These are phyloP conservation scores for Yamadazyma spencermartinsiae DNA, from an alignment of 1,139 yeast genomes.

Conservation along the genomic window DNA sequence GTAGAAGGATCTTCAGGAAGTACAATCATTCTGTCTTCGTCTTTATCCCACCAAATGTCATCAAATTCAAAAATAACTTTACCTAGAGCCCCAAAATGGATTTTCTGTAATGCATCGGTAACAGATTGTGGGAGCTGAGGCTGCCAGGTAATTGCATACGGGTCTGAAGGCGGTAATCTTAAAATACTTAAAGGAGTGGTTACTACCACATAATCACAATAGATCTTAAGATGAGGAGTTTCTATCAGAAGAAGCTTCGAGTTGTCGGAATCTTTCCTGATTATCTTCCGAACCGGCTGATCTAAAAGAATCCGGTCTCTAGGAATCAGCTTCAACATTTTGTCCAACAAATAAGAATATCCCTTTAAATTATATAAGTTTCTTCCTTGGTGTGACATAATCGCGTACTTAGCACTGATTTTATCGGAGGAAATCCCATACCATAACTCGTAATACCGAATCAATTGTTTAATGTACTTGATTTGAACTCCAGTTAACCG, in stretches of 20 bases:
- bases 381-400: slow-evolving; percentile 71
- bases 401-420: slow-evolving; percentile 67
- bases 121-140: slow-evolving; percentile 58
- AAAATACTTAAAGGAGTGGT: slow-evolving; percentile 77
- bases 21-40: slow-evolving; percentile 53
- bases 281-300: slow-evolving; percentile 48
- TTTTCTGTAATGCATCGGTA: slow-evolving; percentile 41
- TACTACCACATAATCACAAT: slow-evolving; percentile 58
- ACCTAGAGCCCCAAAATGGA: slow-evolving; percentile 74
- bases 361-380: slow-evolving; percentile 67
- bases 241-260: slow-evolving; percentile 20
- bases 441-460: slow-evolving; percentile 71
- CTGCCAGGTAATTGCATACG: slow-evolving; percentile 54
- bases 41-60: slow-evolving; percentile 61
- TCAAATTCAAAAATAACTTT: slow-evolving; percentile 77
- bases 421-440: slow-evolving; percentile 69
- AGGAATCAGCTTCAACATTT: slow-evolving; percentile 44
- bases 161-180: slow-evolving; percentile 34
- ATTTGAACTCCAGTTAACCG: slow-evolving; percentile 55
- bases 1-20: slow-evolving; percentile 30
- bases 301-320: slow-evolving; percentile 38
- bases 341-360: slow-evolving; percentile 50
- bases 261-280: slow-evolving; percentile 18
- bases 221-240: slow-evolving; percentile 21
- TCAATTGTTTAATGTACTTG: slow-evolving; percentile 47